phyloP scores from a whole-genome alignment of 495 filamentous ascomycete species.

The Daldinia caldariorum region DNA sequence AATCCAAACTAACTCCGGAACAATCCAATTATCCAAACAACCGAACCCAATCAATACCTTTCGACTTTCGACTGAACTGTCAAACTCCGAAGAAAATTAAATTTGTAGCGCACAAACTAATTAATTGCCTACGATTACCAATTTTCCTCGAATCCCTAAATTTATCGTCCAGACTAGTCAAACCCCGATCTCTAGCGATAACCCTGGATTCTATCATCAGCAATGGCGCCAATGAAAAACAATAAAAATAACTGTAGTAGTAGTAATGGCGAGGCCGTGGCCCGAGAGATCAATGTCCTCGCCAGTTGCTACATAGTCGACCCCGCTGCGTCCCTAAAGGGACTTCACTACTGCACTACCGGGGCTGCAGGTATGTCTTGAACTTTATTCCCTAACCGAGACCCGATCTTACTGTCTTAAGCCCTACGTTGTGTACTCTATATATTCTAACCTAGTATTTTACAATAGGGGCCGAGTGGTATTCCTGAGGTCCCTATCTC shows the following conservation, averaged over 20 bases:
- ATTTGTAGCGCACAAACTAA: neutral
- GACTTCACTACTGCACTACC: conserved; percentile 96
- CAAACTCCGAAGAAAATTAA: neutral
- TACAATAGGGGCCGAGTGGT: conserved; percentile 84
- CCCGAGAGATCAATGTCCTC: conserved; percentile 71
- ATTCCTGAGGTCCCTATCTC: conserved; percentile 93
- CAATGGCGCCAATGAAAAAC: conserved; percentile 71
- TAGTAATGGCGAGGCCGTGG: conserved; percentile 71
- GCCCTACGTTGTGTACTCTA: conserved; percentile 5
- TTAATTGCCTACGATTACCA: neutral
- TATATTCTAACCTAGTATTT: neutral
- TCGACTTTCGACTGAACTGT: neutral
- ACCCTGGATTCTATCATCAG: conserved; percentile 54
- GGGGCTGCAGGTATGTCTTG: conserved; percentile 71
- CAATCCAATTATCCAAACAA: conserved; percentile 8
- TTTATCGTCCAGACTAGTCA: conserved; percentile 10
- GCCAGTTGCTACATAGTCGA: conserved; percentile 87
- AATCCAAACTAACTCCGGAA: conserved; percentile 1
- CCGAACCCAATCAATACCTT: neutral
- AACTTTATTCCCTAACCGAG: neutral
- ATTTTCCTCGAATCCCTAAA: conserved; percentile 6
- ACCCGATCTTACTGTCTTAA: neutral
- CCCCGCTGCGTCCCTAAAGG: conserved; percentile 63
- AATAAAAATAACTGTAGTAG: conserved; percentile 74
- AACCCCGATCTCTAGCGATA: conserved; percentile 14